Base-by-base conservation (phyloP, 768 basidiomycete genomes). In the Russula emetica region DNA sequence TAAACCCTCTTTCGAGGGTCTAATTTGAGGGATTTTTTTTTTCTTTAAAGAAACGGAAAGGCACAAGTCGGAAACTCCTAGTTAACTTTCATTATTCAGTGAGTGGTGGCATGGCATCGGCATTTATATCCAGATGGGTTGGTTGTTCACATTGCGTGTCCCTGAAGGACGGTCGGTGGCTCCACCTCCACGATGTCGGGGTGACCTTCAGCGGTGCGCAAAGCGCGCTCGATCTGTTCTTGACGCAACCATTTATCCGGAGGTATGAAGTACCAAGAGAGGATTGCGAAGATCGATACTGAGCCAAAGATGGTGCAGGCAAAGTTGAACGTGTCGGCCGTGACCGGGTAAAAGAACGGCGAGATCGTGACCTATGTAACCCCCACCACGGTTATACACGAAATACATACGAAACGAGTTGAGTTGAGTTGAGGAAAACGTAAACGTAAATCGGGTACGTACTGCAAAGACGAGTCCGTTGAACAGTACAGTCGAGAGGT, bases 311-410 rank as follows among this genome's bases (percentile, higher is more conserved):
- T 94, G 50, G 90, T 89, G 55, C 79, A 76, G 8, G 90, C 85
- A 70, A 92, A 95, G 74, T 96, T 96, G 79, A 95, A 92, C 1
- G 81, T 87, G 63, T 82, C 74, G 0, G 87, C 80, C 11, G 78
- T 84, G 32, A 92, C 87, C 0, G 94, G 94, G 78, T 91, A 96
- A 73, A 79, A 83, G 79, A 93, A 95, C 1, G 94, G 94, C 28
- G 93, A 94, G 59, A 91, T 78, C 78, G 88, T 84, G 66, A 89
- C 86, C 90, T 90, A 65, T 22, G 54, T 55, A 22, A 5, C 40
- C 40, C 40, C 16, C 40, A 18, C 30, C 30, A 30, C 28, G 28
- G 28, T 28, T 4, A 28, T n/a, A 28, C 4, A 28, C 28, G 28
- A 28, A 28, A 28, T 28, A 28, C 28, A 28, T 28, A 28, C n/a